Evolutionary conservation across 2,329 filamentous ascomycete species (phyloP), one percentile per base, ranked within the genome.

Genomic region (Colletotrichum cordylinicola): DNA sequence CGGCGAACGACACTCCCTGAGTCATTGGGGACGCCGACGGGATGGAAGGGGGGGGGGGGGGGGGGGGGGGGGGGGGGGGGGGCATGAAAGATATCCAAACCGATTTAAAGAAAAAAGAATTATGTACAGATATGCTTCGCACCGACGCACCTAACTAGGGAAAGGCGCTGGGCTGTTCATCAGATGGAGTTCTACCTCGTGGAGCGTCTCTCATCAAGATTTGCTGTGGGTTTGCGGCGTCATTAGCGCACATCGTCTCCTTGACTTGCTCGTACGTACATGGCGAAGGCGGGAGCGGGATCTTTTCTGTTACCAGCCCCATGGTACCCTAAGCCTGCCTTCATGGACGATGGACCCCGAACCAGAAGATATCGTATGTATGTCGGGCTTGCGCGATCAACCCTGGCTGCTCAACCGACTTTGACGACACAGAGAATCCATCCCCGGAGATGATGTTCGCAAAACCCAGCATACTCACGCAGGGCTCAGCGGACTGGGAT

Each of bases 361-460:
- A 27, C 61, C 33, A 39, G 33, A n/a, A 27, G 35, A 21, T 16
- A 39, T 29, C 58, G 16, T 48, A 48, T 21, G 43, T 48, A 31
- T 62, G 15, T 29, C 21, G 33, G 69, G 60, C 64, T 64, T 67
- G 56, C 66, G 33, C 64, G 24, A 43, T 48, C 43, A 43, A 66
- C 62, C 62, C 60, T 48, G 52, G 69, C 67, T 70, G 43, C 67
- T 58, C 43, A n/a, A 64, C 48, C 48, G 56, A 65, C 43, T 43
- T 43, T 70, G 43, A 33, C 43, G 35, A 74, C 33, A 61, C 24
- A 52, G 69, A 56, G 67, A 65, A 21, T 39, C 61, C 37, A 10
- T 31, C 69, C 62, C 69, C 31, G 68, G 72, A 75, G 69, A 75
- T 72, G 72, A 67, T 75, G n/a, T 64, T 67, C 15, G 31, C 71